Base-by-base conservation (phyloP, 345 rosid species). In the Rhodamnia rubescens region DNA sequence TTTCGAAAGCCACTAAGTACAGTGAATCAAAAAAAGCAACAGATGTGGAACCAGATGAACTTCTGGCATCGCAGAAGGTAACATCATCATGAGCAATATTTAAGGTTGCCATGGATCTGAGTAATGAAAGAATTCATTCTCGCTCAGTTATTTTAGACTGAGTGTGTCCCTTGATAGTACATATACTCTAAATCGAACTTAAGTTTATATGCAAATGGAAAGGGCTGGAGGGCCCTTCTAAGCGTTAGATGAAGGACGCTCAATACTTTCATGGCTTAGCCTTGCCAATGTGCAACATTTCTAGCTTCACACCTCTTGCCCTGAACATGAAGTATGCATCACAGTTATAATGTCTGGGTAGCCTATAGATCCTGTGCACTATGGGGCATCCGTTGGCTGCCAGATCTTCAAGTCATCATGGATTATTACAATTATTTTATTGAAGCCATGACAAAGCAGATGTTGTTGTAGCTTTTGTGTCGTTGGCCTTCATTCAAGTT, bases 1-100 rank as follows among this genome's bases (percentile, higher is more conserved):
- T 27, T 56, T 86, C 69, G 18, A 85, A 89, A 85, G 84, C 88
- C 10, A 83, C 29, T 85, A 83, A 83, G 58, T 91, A 84, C 49
- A 84, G 83, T 69, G 92, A 89, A 88, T 82, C 83, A 26, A 89
- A 86, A 87, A 85, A 90, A 86, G 87, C 81, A 59, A 85, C 83
- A 82, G 92, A 55, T 83, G 84, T 29, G 84, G 86, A 85, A 78
- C 87, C 69, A 50, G 88, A 91, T 87, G 88, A 84, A 85, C 89
- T 82, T 74, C 84, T 85, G 83, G 83, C 85, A 85, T 85, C 89
- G 74, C 91, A 88, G 84, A 93, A 92, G 98, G 98, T 96, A 92
- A 86, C 78, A 36, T 36, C 47, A 69, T 69, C 40, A 18, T 69
- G 64, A 50, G 18, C 74, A 27, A 69, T 54, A 26, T 40, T 52